These are phyloP conservation scores for Mucor velutinosus DNA, from an alignment of 371 early-diverging fungal genomes.

Conservation along the genomic window DNA sequence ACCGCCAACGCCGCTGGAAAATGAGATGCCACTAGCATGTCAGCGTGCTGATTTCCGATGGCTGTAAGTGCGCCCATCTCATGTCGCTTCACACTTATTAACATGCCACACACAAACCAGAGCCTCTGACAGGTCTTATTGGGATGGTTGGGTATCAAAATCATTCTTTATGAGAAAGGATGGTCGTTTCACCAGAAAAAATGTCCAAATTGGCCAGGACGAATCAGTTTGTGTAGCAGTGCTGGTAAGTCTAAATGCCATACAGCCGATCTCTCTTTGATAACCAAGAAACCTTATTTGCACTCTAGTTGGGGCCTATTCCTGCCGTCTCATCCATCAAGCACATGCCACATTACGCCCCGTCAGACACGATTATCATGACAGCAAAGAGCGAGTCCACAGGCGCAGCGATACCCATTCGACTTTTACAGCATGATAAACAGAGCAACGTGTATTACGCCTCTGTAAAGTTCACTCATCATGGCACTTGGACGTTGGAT, in stretches of 20 bases:
- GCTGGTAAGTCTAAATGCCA: conserved; percentile 17
- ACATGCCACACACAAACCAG: conserved; percentile 11
- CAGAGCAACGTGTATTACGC: conserved; percentile 36
- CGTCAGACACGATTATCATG: conserved; percentile 36
- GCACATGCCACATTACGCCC: conserved; percentile 28
- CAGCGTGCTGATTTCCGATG: conserved; percentile 31
- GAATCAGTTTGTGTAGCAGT: conserved; percentile 28
- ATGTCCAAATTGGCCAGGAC: conserved; percentile 14
- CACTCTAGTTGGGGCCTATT: conserved; percentile 39
- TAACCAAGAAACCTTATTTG: neutral
- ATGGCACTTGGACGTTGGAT: conserved; percentile 25
- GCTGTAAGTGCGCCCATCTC: conserved; percentile 23
- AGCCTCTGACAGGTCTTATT: conserved; percentile 25
- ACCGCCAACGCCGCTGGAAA: conserved; percentile 7
- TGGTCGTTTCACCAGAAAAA: conserved; percentile 23
- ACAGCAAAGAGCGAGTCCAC: conserved; percentile 24
- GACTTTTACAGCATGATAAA: conserved; percentile 25
- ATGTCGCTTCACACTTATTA: neutral
- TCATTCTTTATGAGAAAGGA: conserved; percentile 30
- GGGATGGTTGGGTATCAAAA: conserved; percentile 38
- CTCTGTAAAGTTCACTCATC: conserved; percentile 21
- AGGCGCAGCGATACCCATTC: conserved; percentile 19
- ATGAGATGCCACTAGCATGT: conserved; percentile 15
- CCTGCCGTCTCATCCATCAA: conserved; percentile 36
- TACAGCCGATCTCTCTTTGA: neutral